Evolutionary conservation across 139 green algal genomes (phyloP).

Genomic region (Tetraselmis striata): DNA sequence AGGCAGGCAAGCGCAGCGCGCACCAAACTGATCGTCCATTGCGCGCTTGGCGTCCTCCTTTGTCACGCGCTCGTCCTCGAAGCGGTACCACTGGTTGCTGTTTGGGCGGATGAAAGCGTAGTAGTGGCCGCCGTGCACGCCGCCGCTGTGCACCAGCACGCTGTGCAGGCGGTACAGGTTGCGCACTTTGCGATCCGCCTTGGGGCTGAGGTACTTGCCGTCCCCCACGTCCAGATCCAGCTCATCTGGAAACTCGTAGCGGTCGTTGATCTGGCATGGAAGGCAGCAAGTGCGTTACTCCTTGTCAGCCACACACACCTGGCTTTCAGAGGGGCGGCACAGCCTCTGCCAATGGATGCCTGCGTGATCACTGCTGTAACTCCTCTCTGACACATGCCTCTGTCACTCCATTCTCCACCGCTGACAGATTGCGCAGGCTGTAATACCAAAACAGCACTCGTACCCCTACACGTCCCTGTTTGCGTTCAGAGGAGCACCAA

Average conservation of each 20-base stretch:
- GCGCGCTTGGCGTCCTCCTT: slow-evolving; percentile 63
- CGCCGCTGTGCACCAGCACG: slow-evolving; percentile 94
- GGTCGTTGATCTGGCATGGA: slow-evolving; percentile 83
- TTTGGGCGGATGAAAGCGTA: slow-evolving; percentile 77
- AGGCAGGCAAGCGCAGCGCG: too few relatives aligned
- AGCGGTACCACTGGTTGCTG: slow-evolving; percentile 81
- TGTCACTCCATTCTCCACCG: too few relatives aligned
- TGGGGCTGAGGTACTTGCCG: slow-evolving; percentile 59
- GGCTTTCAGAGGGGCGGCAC: too few relatives aligned
- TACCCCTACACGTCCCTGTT: too few relatives aligned
- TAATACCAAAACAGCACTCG: too few relatives aligned
- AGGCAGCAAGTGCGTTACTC: too few relatives aligned
- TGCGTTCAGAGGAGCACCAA: too few relatives aligned
- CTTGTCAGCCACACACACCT: too few relatives aligned
- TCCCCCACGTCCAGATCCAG: slow-evolving; percentile 79
- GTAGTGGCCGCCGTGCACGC: slow-evolving; percentile 94
- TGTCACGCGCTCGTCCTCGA: slow-evolving; percentile 92
- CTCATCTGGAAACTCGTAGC: slow-evolving; percentile 86
- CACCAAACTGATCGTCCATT: slow-evolving; percentile 87
- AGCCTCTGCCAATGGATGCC: too few relatives aligned
- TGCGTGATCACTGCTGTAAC: too few relatives aligned
- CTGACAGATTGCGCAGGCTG: too few relatives aligned
- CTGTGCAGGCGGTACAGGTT: slow-evolving; percentile 84
- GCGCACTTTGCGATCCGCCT: slow-evolving; percentile 53
- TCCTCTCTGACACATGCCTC: too few relatives aligned